phyloP scores from a whole-genome alignment of 2,329 filamentous ascomycete species.

The Xylaria sp. region DNA sequence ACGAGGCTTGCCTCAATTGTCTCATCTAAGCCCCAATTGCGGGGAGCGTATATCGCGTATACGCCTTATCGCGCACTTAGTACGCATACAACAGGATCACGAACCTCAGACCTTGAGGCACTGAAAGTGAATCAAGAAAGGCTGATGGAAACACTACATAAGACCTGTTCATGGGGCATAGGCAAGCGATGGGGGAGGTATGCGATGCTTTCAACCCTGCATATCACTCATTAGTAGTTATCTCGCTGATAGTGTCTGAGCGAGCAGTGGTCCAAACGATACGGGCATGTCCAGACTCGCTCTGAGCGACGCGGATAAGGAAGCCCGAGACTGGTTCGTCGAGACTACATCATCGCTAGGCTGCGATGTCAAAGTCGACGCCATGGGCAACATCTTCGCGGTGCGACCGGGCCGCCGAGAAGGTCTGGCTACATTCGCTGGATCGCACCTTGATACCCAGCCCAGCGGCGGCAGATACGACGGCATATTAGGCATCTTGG shows the following conservation, averaged over 20 bases:
- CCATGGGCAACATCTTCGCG: slow-evolving; percentile 86
- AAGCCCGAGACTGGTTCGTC: slow-evolving; percentile 80
- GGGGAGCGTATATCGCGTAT: slow-evolving; percentile 5
- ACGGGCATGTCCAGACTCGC: slow-evolving; percentile 82
- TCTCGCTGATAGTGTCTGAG: slow-evolving; percentile 21
- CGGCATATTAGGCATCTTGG: slow-evolving; percentile 79
- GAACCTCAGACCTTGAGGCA: slow-evolving; percentile 29
- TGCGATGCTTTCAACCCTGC: slow-evolving; percentile 24
- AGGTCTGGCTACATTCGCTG: slow-evolving; percentile 73
- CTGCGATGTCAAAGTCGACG: slow-evolving; percentile 75
- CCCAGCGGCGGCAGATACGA: slow-evolving; percentile 76
- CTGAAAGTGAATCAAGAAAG: slow-evolving; percentile 68
- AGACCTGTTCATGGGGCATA: slow-evolving; percentile 74
- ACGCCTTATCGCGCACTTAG: slow-evolving; percentile 30
- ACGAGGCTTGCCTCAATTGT: slow-evolving; percentile 17
- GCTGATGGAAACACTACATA: slow-evolving; percentile 71
- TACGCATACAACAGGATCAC: slow-evolving; percentile 3
- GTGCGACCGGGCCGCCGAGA: slow-evolving; percentile 70
- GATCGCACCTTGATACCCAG: slow-evolving; percentile 76
- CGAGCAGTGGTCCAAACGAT: slow-evolving; percentile 63
- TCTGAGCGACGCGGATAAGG: slow-evolving; percentile 76
- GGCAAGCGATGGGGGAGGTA: slow-evolving; percentile 76
- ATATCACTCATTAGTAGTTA: background rate
- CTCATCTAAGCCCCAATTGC: slow-evolving; percentile 17
- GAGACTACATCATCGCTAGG: slow-evolving; percentile 70